Base-by-base conservation (phyloP, 768 basidiomycete genomes). In the Galerina sulciceps region DNA sequence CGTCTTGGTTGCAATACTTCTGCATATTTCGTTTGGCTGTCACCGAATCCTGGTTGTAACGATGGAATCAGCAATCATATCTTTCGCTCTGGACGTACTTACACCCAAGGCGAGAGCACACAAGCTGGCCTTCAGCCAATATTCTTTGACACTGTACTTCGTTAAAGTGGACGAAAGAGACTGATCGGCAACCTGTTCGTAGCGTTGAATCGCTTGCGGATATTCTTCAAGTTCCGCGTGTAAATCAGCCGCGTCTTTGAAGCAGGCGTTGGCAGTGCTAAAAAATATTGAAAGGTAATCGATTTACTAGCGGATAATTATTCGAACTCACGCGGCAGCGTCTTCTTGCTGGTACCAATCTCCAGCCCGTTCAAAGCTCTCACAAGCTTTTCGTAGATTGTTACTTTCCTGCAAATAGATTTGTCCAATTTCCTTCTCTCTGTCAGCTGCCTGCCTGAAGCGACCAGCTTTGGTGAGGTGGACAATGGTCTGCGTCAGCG, bases 291-390 rank as follows among this genome's bases (percentile, higher is more conserved):
- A 54, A 35, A 38, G 35, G 35, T 38, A 34, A 18, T 47, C 10
- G 22, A 37, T 45, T 14, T n/a, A 10, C 31, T 2, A 49, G 42
- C 13, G 10, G 18, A 48, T 49, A 55, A 59, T 44, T 31, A n/a
- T 44, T 18, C 38, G 22, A 11, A 79, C 93, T 72, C 78, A 97
- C 96, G 96, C 95, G 62, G 86, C 83, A 11, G 97, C 95, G 77
- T 99, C 97, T 75, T 99, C 97, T 67, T 94, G 90, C n/a, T 88
- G 82, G 78, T 99, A 99, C 94, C 96, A 96, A 41, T 99, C 95
- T 22, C 89, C 96, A 11, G 97, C 97, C 48, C 90, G 81, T 69
- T 89, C 90, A 66, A 88, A 94, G 75, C 93, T 94, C 58, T 98
- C 94, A 68, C 93, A 93, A 53, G 95, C 95, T 66, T 88, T 90